A percentile compares a stretch with the other conserved stretches of the same genome.
phyloP scores from a whole-genome alignment of 2,329 filamentous ascomycete species.

The Capronia americana region DNA sequence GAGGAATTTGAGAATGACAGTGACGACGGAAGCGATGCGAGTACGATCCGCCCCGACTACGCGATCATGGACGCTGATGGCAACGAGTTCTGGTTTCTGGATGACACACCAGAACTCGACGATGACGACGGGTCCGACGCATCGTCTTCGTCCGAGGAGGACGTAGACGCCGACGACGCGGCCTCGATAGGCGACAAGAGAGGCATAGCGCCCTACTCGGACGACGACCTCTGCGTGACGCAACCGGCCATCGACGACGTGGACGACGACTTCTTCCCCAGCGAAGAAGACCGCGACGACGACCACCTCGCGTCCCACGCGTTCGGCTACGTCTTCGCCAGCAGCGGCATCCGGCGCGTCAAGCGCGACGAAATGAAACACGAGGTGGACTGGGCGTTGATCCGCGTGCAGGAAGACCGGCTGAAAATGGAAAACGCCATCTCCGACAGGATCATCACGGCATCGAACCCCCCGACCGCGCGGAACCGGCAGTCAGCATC shows the following conservation, averaged over 20 bases:
- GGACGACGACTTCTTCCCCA: slow-evolving; percentile 79
- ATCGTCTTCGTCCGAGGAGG: slow-evolving; percentile 30
- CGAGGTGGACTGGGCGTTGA: slow-evolving; percentile 94
- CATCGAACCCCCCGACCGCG: slow-evolving; percentile 41
- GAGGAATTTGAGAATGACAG: slow-evolving; percentile 46
- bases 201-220: slow-evolving; percentile 47
- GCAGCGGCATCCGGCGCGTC: slow-evolving; percentile 83
- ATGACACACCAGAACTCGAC: slow-evolving; percentile 47
- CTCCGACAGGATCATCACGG: neutral
- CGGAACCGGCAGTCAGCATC: slow-evolving; percentile 38
- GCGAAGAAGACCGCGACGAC: slow-evolving; percentile 73
- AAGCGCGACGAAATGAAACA: slow-evolving; percentile 74
- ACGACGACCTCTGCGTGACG: slow-evolving; percentile 83
- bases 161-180: slow-evolving; percentile 54
- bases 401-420: slow-evolving; percentile 76
- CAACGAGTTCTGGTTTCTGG: slow-evolving; percentile 54
- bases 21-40: slow-evolving; percentile 37
- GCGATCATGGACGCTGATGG: slow-evolving; percentile 47
- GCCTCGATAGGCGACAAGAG: slow-evolving; percentile 71
- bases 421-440: slow-evolving; percentile 76
- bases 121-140: slow-evolving; percentile 62
- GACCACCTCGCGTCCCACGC: slow-evolving; percentile 83
- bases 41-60: slow-evolving; percentile 42
- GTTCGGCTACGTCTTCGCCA: slow-evolving; percentile 84
- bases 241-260: slow-evolving; percentile 92